Evolutionary conservation across 352 stramenopile species (phyloP).

Genomic region (Saprolegnia parasitica): DNA sequence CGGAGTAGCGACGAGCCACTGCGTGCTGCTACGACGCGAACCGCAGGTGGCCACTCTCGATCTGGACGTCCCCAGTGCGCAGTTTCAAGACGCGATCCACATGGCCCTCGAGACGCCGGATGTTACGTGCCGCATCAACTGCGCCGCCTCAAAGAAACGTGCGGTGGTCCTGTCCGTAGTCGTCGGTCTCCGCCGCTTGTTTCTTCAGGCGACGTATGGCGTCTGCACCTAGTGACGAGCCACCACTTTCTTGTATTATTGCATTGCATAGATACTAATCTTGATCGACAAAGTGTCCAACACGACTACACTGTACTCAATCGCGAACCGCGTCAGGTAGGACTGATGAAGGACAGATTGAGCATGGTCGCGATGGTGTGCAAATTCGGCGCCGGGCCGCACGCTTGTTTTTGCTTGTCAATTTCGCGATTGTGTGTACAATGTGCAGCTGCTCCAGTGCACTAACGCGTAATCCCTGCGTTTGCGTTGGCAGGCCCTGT

Average conservation of each 20-base stretch:
- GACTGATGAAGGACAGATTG: not conserved
- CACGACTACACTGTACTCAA: too few species aligned
- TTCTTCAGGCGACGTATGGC: slow-evolving; percentile 5
- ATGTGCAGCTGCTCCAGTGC: too few species aligned
- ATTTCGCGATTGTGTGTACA: too few species aligned
- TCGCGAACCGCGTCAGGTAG: not conserved
- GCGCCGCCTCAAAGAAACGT: slow-evolving; percentile 2
- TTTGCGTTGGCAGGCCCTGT: too few species aligned
- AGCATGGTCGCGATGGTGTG: not conserved
- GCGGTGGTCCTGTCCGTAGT: not conserved
- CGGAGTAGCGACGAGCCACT: slow-evolving; percentile 24
- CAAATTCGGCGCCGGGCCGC: not conserved
- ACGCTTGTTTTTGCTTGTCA: not conserved
- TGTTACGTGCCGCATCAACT: not conserved
- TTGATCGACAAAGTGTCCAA: not conserved
- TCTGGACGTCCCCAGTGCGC: not conserved
- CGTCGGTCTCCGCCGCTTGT: not conserved
- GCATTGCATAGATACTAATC: not conserved
- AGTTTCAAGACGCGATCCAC: not conserved
- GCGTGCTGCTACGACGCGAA: not conserved
- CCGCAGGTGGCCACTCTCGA: not conserved
- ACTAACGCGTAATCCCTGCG: too few species aligned
- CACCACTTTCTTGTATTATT: too few species aligned
- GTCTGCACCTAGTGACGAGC: not conserved
- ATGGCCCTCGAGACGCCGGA: not conserved